These are phyloP conservation scores for Cyberlindnera euphorbiiphila DNA, from an alignment of 805 yeast genomes.

Conservation along the genomic window DNA sequence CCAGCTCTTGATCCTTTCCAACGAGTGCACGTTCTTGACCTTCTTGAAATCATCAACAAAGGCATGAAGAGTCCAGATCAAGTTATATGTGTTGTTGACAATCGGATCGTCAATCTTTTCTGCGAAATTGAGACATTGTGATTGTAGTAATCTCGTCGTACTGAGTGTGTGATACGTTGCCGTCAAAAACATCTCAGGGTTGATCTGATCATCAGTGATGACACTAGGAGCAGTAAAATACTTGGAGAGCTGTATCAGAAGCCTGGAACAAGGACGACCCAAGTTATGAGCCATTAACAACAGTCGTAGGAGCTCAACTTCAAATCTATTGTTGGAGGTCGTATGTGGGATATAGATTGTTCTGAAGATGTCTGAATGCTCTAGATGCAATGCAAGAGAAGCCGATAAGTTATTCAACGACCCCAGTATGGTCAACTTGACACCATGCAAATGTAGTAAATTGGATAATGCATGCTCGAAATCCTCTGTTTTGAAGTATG, in stretches of 20 bases:
- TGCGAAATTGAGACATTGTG: no score
- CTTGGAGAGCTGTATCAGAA: slow-evolving; percentile 43
- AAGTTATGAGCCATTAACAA: slow-evolving; percentile 47
- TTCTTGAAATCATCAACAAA: slow-evolving; percentile 32
- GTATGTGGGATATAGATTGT: slow-evolving; percentile 44
- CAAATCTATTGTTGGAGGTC: slow-evolving; percentile 34
- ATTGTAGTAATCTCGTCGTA: slow-evolving; percentile 14
- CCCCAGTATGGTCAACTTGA: slow-evolving; percentile 33
- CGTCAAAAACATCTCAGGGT: slow-evolving; percentile 23
- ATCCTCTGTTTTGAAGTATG: slow-evolving; percentile 1
- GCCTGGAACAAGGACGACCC: slow-evolving; percentile 42
- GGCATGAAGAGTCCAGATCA: slow-evolving; percentile 42
- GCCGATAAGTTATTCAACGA: slow-evolving; percentile 48
- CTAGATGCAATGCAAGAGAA: slow-evolving; percentile 48
- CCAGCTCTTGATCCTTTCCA: slow-evolving; percentile 10
- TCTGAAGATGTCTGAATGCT: slow-evolving; percentile 55
- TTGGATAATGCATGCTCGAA: slow-evolving; percentile 5
- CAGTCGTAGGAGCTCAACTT: slow-evolving; percentile 40
- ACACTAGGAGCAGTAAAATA: slow-evolving; percentile 25
- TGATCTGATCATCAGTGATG: slow-evolving; percentile 29
- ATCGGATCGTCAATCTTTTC: slow-evolving; percentile 19
- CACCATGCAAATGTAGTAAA: slow-evolving; percentile 5
- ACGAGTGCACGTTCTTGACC: slow-evolving; percentile 31
- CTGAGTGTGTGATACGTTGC: slow-evolving; percentile 28
- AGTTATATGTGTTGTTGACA: slow-evolving; percentile 34